Base-by-base conservation (phyloP, 169 alveolate genomes). In the Plasmodium vivax region DNA sequence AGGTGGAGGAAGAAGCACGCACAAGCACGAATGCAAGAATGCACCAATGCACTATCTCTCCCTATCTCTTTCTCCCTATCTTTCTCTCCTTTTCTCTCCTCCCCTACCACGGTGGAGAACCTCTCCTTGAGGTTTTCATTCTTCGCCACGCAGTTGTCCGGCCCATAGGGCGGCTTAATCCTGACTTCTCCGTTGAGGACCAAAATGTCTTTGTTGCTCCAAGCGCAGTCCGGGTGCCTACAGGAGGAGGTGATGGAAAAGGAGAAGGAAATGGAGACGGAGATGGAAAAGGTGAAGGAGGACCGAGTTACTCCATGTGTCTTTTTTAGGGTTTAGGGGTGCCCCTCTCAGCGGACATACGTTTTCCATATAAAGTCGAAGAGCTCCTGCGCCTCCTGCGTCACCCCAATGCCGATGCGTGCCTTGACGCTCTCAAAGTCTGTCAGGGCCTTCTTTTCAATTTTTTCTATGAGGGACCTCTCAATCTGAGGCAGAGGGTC, bases 281-380 rank as follows among this genome's bases (percentile, higher is more conserved):
- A 23, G 27, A 23, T 23, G 27, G 27, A 23, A 23, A 23, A 23
- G 23, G 1, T 9, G 19, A n/a, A n/a, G 58, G 58, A 0, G n/a
- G 6, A 38, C 6, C 9, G 45, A 8, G 45, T 10, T 47, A n/a
- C 12, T 5, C 58, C 58, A 47, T 47, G 58, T 47, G 58, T 12
- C 1, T 0, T 47, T 47, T 12, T 9, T 3, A 47, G 10, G n/a
- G 12, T 2, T 2, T 4, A 12, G n/a, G 58, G 58, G n/a, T 47
- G 2, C 5, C 47, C 9, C 72, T 1, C 34, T 2, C 34, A n/a
- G 58, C n/a, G 36, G 34, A 19, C 62, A 81, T 87, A 87, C 93
- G 93, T 87, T 87, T 87, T 87, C 93, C 93, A 87, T 87, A 87
- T 87, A 87, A 87, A 87, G 51, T 87, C 93, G 47, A 87, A 87